Evolutionary conservation across 1,284 basidiomycete species (phyloP).

Genomic region (Ganoderma lucidum): DNA sequence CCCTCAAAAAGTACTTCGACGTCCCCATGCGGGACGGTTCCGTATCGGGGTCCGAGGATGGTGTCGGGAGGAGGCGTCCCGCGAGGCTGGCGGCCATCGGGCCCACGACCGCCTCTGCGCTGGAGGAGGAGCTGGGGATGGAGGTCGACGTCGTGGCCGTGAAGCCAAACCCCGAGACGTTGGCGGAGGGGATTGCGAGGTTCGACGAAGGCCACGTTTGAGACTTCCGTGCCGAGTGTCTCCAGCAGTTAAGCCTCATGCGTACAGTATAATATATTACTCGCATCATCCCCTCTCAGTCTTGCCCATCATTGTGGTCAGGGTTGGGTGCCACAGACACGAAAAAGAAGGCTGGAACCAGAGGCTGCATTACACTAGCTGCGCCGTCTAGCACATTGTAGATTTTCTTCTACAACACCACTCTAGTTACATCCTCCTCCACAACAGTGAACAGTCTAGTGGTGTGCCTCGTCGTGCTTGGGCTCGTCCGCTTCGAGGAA

Average conservation of each 20-base stretch:
- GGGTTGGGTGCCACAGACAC: background rate
- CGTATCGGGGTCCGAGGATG: background rate
- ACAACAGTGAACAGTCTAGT: constrained; percentile 40
- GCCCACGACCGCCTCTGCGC: constrained; percentile 64
- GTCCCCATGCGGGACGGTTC: constrained; percentile 27
- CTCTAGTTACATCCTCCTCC: background rate
- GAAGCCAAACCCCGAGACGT: constrained; percentile 63
- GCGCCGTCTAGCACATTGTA: constrained; percentile 28
- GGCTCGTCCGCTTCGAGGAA: constrained; percentile 68
- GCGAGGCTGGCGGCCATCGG: constrained; percentile 69
- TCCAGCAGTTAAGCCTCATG: background rate
- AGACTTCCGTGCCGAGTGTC: background rate
- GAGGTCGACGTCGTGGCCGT: constrained; percentile 60
- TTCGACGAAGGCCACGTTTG: constrained; percentile 15
- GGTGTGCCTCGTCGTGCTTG: constrained; percentile 61
- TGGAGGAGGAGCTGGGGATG: constrained; percentile 55
- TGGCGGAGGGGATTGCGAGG: constrained; percentile 49
- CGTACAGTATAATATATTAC: background rate
- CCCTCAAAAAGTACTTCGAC: constrained; percentile 54
- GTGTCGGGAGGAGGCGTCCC: background rate
- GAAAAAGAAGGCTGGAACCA: constrained; percentile 2
- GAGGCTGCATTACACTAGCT: constrained; percentile 27
- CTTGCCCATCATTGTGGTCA: background rate
- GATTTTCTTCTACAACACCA: constrained; percentile 26
- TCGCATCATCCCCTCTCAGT: background rate